Percentiles rank a stretch among this genome's conserved stretches.
Evolutionary conservation across 495 filamentous ascomycete genomes (phyloP).

Genomic region (Zalerion maritima): DNA sequence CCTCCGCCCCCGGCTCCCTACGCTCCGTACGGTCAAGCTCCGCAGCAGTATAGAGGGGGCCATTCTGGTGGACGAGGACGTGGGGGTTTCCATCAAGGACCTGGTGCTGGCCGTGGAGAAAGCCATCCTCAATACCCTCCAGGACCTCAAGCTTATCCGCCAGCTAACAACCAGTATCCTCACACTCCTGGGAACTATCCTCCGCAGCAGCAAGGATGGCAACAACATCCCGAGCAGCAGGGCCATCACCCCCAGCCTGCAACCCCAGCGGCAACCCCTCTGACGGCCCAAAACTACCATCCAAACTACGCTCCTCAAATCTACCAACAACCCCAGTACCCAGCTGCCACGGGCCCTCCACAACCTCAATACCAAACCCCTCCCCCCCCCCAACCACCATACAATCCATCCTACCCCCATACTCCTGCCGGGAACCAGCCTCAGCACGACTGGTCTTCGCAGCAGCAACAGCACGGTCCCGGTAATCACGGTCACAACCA

Average conservation of each 20-base stretch:
- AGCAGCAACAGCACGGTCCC: constrained; percentile 6
- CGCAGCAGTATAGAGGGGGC: constrained; percentile 12
- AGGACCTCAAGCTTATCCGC: constrained; percentile 10
- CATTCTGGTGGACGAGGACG: constrained; percentile 12
- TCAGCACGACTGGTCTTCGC: constrained; percentile 10
- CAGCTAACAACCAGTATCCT: constrained; percentile 13
- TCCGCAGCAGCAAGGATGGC: constrained; percentile 14
- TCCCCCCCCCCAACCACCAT: constrained; percentile 5
- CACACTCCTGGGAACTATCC: constrained; percentile 12
- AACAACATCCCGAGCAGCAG: constrained; percentile 21
- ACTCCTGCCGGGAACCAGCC: constrained; percentile 10
- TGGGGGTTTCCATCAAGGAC: constrained; percentile 14
- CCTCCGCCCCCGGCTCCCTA: constrained; percentile 20
- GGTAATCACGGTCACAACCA: constrained; percentile 3
- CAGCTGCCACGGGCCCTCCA: no score
- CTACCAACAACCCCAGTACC: constrained; percentile 19
- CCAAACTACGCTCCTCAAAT: constrained; percentile 37
- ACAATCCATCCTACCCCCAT: constrained; percentile 13
- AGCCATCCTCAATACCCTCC: no score
- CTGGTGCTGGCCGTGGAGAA: no score
- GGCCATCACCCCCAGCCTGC: constrained; percentile 19
- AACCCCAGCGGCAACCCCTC: constrained; percentile 14
- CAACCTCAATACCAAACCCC: constrained; percentile 8
- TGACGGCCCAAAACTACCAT: constrained; percentile 33
- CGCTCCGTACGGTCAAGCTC: constrained; percentile 21